Evolutionary conservation across 169 alveolate species (phyloP).

Genomic region (Plasmodium gonderi): DNA sequence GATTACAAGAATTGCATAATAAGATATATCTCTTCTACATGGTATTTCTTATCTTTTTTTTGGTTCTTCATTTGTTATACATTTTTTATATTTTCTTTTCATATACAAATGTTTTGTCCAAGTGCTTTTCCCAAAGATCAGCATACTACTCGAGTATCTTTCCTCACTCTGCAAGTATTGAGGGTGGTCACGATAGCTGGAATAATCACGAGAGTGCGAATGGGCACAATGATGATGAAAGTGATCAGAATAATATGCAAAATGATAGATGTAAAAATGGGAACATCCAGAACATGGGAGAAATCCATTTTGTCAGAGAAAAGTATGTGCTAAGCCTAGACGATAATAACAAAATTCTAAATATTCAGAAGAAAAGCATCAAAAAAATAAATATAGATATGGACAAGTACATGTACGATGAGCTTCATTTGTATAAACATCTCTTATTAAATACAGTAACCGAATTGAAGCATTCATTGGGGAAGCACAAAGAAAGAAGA

Average conservation of each 20-base stretch:
- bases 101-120: not conserved
- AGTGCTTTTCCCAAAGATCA: constrained; percentile 44
- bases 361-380: constrained; percentile 18
- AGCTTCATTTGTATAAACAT: constrained; percentile 65
- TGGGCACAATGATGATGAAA: not conserved
- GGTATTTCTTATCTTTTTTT: constrained; percentile 35
- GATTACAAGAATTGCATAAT: not conserved
- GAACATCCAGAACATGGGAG: not conserved
- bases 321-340: constrained; percentile 27
- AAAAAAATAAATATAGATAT: constrained; percentile 13
- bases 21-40: constrained; percentile 52
- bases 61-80: constrained; percentile 40
- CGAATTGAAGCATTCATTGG: not conserved
- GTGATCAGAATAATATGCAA: not conserved
- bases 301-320: constrained; percentile 20
- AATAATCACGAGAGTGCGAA: not conserved
- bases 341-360: constrained; percentile 8
- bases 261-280: not conserved
- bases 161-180: constrained; percentile 11
- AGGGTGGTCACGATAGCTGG: not conserved
- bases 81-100: constrained; percentile 42
- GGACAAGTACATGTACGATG: constrained; percentile 39
- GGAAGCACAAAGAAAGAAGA: not conserved
- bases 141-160: constrained; percentile 42
- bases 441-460: constrained; percentile 18